Evolutionary conservation across 2,329 filamentous ascomycete genomes (phyloP), one percentile per base, ranked within the genome.

Genomic region (Bipolaris cookei): DNA sequence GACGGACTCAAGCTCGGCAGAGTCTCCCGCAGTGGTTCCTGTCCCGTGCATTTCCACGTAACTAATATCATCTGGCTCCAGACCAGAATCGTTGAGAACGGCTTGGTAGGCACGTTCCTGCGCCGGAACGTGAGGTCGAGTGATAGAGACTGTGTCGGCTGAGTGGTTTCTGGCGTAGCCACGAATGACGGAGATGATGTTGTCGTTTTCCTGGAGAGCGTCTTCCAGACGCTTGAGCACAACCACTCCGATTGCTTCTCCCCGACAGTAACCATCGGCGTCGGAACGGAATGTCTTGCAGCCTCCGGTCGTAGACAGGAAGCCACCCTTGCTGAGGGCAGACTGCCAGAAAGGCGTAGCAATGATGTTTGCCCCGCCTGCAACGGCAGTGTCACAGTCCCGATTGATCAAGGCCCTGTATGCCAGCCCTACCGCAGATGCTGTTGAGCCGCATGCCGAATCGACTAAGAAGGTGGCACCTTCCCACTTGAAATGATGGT

Each of bases 151-250:
- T 3, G 65, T 30, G 4, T 64, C 45, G 0, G 58, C 62, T 1
- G 78, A 79, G 51, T 81, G 77, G 49, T 82, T 82, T 3, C 76
- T 79, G 5, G 16, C 38, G 8, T 16, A 5, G 59, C 67, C 71
- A 16, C 67, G 66, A 8, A 76, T 63, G 7, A 73, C 64, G 6
- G 64, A 71, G 2, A 62, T 52, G 42, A 76, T 70, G n/a, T 65
- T 63, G 47, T 76, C 72, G 14, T 60, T 51, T 45, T 72, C 69
- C 1, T 45, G 42, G 3, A 69, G 30, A n/a, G 73, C 72, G 51
- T 75, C 74, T 18, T 66, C 59, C 5, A 73, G 58, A 0, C 71
- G 57, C 58, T 76, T 77, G 34, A 77, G 20, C 14, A 77, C 56
- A 4, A 75, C 51, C 0, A 62, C 44, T 2, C 61, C 72, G 45